These are phyloP conservation scores for Artemisia tridentata DNA, from an alignment of 129 eudicot genomes.

Conservation along the genomic window DNA sequence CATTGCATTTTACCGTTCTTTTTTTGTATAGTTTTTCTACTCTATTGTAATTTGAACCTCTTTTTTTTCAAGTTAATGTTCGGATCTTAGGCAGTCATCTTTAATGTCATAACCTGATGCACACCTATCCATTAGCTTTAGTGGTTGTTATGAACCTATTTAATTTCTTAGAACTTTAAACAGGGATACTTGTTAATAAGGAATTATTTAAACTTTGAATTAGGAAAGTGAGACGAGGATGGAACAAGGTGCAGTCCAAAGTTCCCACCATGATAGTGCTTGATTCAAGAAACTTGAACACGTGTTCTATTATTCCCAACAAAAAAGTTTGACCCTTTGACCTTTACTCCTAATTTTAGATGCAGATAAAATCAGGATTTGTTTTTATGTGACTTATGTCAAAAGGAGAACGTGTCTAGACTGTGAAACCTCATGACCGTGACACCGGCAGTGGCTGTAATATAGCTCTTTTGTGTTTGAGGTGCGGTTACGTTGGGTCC, in stretches of 20 bases:
- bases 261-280: slow-evolving; percentile 9
- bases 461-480: background rate
- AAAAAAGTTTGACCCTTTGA: slow-evolving; percentile 13
- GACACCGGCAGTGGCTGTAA: background rate
- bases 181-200: background rate
- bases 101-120: too few relatives aligned
- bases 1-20: too few relatives aligned
- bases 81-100: too few relatives aligned
- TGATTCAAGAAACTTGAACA: slow-evolving; percentile 22
- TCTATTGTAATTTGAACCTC: background rate
- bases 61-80: background rate
- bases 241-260: slow-evolving; percentile 29
- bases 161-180: background rate
- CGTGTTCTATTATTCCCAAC: slow-evolving; percentile 12
- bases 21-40: background rate
- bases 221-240: slow-evolving; percentile 6
- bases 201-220: background rate
- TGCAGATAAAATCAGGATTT: slow-evolving; percentile 14
- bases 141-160: too few relatives aligned
- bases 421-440: too few relatives aligned
- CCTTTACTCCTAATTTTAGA: background rate
- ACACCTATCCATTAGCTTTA: too few relatives aligned
- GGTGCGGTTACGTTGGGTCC: background rate
- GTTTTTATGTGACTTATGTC: background rate
- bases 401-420: background rate